These are phyloP conservation scores for Eutypa lata DNA, from an alignment of 2,329 filamentous ascomycete species.

Conservation along the genomic window DNA sequence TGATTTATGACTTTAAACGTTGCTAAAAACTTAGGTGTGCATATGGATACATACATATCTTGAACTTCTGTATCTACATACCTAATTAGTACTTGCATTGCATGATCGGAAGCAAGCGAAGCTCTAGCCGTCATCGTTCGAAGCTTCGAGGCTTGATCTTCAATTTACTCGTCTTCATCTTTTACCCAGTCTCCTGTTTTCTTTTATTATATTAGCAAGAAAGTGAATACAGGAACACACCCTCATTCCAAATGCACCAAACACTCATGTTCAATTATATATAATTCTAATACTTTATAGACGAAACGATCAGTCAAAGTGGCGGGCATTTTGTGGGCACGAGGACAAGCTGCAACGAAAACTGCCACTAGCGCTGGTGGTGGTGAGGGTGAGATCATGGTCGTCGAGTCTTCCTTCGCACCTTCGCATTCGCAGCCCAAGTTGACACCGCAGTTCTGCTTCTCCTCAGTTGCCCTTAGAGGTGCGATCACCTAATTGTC, in stretches of 20 bases:
- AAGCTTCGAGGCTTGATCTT: not conserved
- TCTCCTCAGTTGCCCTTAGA: conserved; percentile 65
- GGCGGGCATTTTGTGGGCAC: conserved; percentile 50
- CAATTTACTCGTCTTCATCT: too few relatives aligned
- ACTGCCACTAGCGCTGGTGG: conserved; percentile 33
- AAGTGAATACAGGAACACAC: not conserved
- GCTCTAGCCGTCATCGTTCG: not conserved
- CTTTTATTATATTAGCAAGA: not conserved
- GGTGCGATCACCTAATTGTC: conserved; percentile 43
- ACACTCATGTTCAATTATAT: conserved; percentile 5
- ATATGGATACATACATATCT: too few relatives aligned
- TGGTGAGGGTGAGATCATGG: conserved; percentile 39
- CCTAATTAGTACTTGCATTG: too few relatives aligned
- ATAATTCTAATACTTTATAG: not conserved
- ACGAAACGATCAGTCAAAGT: conserved; percentile 32
- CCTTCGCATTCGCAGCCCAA: conserved; percentile 35
- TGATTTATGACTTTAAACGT: too few relatives aligned
- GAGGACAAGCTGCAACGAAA: conserved; percentile 34
- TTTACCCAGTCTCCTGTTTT: too few relatives aligned
- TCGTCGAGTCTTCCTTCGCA: conserved; percentile 35
- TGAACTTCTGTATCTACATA: too few relatives aligned
- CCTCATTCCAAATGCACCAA: not conserved
- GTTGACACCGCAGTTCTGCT: conserved; percentile 75
- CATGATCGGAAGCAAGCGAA: not conserved
- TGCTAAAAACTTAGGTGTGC: too few relatives aligned